Base-by-base conservation (phyloP, 2,329 filamentous ascomycete species). In the Rhinocladiella similis region DNA sequence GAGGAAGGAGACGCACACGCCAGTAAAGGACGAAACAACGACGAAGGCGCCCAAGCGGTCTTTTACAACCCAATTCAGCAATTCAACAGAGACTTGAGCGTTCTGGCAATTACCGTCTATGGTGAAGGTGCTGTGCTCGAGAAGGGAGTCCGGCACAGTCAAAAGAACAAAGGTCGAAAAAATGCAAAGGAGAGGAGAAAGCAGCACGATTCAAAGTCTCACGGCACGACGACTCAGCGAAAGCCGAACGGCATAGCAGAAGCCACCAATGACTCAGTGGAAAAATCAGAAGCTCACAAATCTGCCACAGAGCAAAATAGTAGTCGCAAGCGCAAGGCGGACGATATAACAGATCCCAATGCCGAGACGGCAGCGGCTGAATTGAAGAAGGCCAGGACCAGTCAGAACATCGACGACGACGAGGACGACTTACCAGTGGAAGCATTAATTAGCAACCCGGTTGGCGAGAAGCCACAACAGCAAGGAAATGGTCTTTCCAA, bases 61-160 rank as follows among this genome's bases (percentile, higher is more conserved):
- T 99, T 99, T 70, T 99, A 99, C 81, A 99, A 99, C 67, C 93
- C 94, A 0, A 97, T 99, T 53, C 94, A 99, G 71, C 94, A 99
- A 70, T 99, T 97, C 80, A 99, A 99, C 73, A 88, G 95, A 46
- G 94, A 99, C 70, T 75, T 99, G 63, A 97, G 91, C 59, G 90
- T 97, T 22, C 81, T 99, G 13, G 91, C 91, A 1, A 96, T 99
- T 72, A 90, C 90, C 68, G 89, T 89, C 0, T 96, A 93, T 70
- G 90, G 90, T 1, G 86, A 94, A 64, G 85, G 90, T 67, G 67
- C 73, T 29, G 65, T 82, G 3, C 69, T 85, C 16, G 75, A 80
- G 60, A 82, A 79, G 69, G 77, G 79, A 65, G 76, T 77, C 63
- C 68, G 51, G 65, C 62, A 50, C 69, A 64, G 62, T 67, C 73